Evolutionary conservation across 2,329 filamentous ascomycete genomes (phyloP).

Genomic region (Xylariaceae sp.): DNA sequence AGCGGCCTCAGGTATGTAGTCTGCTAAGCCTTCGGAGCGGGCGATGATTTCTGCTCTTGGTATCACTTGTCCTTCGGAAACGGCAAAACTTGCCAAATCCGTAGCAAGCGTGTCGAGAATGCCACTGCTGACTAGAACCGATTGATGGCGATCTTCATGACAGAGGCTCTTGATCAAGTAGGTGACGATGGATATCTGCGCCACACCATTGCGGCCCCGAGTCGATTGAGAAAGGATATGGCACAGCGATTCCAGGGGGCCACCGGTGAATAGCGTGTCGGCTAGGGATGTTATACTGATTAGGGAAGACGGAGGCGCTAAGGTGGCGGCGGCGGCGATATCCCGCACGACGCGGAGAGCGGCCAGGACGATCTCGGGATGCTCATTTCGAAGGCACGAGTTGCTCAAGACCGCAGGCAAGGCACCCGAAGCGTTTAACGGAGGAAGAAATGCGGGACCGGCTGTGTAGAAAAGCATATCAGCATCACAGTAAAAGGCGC

Average conservation of each 20-base stretch:
- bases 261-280: constrained; percentile 64
- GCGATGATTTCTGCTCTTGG: constrained; percentile 62
- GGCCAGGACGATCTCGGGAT: constrained; percentile 69
- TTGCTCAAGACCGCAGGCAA: constrained; percentile 72
- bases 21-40: constrained; percentile 56
- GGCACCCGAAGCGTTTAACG: constrained; percentile 69
- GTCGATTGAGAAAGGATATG: constrained; percentile 66
- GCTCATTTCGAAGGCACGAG: constrained; percentile 66
- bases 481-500: constrained; percentile 11
- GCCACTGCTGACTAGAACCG: constrained; percentile 69
- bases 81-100: constrained; percentile 71
- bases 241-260: constrained; percentile 64
- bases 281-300: constrained; percentile 57
- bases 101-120: constrained; percentile 78
- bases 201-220: constrained; percentile 54
- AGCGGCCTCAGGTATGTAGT: constrained; percentile 64
- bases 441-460: constrained; percentile 75
- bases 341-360: constrained; percentile 75
- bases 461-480: constrained; percentile 51
- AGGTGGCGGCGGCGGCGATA: constrained; percentile 65
- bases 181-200: constrained; percentile 64
- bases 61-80: constrained; percentile 68
- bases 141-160: constrained; percentile 69
- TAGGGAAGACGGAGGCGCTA: constrained; percentile 55
- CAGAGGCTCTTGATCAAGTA: constrained; percentile 63